Evolutionary conservation across 371 early-diverging fungal species (phyloP), one percentile per base, ranked within the genome.

Genomic region (Actinomortierella wolfii): DNA sequence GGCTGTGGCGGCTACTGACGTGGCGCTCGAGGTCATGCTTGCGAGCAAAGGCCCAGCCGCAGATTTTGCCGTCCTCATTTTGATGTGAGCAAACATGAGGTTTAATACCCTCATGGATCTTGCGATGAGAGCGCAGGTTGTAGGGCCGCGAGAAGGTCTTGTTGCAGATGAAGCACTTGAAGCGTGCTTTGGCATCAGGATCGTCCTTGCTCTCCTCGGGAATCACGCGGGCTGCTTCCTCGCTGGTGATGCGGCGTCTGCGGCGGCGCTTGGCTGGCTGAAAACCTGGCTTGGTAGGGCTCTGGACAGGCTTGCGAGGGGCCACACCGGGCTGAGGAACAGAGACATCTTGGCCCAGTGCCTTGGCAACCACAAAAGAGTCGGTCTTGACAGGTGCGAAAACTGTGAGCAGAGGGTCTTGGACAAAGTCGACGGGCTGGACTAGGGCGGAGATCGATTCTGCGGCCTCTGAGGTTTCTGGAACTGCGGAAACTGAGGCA

Each of bases 21-120:
- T 91, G 91, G 48, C 91, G 83, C 54, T 83, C 83, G 73, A 89
- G 78, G 60, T 91, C 91, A 54, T 88, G 86, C 58, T 87, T 87
- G 41, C 89, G 79, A 11, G 89, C 84, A 77, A 91, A 91, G 9
- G 79, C 53, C 63, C 81, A 84, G 29, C 50, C 43, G 61, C 91
- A 91, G 23, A 69, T 34, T 11, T 34, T 34, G 17, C 73, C 73
- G 5, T 40, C 42, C 17, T 50, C 41, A 7, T 61, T 45, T n/a
- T 40, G 28, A 17, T 63, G 53, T 15, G 62, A 34, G 56, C 90
- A 89, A n/a, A 64, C 64, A 64, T 70, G 80, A 18, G 86, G 85
- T 63, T 84, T 86, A 46, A 81, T 49, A 8, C 87, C 88, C 57
- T 63, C 64, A 51, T 89, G 88, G 40, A 85, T 79, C 50, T 86